These are phyloP conservation scores for Leersia perrieri DNA, from an alignment of 176 grass and related monocot species.

Conservation along the genomic window DNA sequence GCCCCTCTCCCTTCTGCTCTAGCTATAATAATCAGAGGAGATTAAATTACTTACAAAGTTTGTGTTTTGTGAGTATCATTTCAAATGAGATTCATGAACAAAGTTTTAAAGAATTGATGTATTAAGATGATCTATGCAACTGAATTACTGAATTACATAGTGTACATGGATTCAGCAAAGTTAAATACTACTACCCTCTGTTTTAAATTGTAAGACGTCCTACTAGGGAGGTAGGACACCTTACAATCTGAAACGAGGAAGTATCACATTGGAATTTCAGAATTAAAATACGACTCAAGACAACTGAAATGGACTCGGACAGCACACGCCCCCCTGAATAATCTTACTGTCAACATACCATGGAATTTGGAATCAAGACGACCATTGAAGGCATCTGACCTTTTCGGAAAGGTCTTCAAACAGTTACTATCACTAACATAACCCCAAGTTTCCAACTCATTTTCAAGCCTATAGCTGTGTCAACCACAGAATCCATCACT, in stretches of 20 bases:
- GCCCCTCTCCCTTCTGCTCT: conserved; percentile 56
- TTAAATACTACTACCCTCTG: no score
- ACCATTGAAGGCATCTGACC: not conserved
- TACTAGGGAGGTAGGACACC: no score
- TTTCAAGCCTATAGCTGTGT: not conserved
- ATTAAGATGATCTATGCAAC: no score
- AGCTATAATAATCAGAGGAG: conserved; percentile 29
- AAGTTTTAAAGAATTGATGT: no score
- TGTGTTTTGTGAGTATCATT: not conserved
- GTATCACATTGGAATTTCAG: not conserved
- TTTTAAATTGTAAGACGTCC: no score
- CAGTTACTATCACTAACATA: not conserved
- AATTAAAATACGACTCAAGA: not conserved
- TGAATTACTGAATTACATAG: no score
- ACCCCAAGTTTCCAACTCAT: not conserved
- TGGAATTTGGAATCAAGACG: not conserved
- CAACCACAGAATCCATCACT: not conserved
- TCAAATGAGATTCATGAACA: not conserved
- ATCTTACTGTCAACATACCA: not conserved
- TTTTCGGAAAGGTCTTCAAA: not conserved
- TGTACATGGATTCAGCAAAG: not conserved
- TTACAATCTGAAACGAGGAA: no score
- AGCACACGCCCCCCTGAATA: no score
- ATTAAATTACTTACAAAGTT: not conserved
- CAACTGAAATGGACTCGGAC: not conserved